Percentiles rank a stretch among this genome's conserved stretches.
Evolutionary conservation across 805 yeast genomes (phyloP).

Genomic region (Hanseniaspora lindneri): DNA sequence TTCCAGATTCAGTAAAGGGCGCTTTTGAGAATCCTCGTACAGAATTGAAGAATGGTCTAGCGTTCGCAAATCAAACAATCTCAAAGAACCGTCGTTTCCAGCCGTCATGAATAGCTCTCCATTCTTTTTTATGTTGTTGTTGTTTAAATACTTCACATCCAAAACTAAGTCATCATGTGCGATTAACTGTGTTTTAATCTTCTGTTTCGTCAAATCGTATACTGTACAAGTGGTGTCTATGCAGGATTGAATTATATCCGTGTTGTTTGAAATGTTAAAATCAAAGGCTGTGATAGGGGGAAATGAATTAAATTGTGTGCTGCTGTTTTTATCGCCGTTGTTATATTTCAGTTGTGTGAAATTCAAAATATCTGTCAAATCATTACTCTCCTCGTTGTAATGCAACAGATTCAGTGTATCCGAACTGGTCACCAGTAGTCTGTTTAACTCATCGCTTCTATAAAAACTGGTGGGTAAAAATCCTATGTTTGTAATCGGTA

Average conservation of each 20-base stretch:
- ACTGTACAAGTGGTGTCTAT: constrained; percentile 95
- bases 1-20: constrained; percentile 62
- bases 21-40: constrained; percentile 50
- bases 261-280: constrained; percentile 70
- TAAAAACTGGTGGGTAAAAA: constrained; percentile 10
- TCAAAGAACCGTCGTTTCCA: constrained; percentile 88
- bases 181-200: constrained; percentile 81
- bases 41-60: constrained; percentile 90
- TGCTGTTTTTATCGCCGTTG: constrained; percentile 33
- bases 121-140: constrained; percentile 40
- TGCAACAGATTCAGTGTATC: constrained; percentile 29
- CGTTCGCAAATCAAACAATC: constrained; percentile 81
- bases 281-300: constrained; percentile 93
- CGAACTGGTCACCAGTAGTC: constrained; percentile 29
- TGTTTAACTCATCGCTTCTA: constrained; percentile 21
- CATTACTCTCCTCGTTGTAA: constrained; percentile 22
- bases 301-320: constrained; percentile 22
- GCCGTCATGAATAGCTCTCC: constrained; percentile 67
- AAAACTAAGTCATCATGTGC: constrained; percentile 94
- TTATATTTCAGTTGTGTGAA: constrained; percentile 34
- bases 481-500: constrained; percentile 9
- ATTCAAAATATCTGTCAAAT: constrained; percentile 33
- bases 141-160: constrained; percentile 75
- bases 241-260: constrained; percentile 65
- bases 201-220: constrained; percentile 60